Base-by-base conservation (phyloP, 140 eudicot species). In the Ambrosia hybrid region DNA sequence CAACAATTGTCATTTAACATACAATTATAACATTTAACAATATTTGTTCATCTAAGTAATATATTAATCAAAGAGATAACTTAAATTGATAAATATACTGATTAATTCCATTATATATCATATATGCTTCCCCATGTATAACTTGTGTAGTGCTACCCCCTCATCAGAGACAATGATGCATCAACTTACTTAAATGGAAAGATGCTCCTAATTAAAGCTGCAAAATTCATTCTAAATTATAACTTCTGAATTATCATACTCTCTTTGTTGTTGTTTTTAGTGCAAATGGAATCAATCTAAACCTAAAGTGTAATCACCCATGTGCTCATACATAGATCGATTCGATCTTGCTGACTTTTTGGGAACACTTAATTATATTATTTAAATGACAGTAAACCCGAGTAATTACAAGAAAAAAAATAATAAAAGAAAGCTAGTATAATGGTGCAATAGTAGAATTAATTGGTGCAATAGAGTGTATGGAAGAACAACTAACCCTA, bases 111-210 rank as follows among this genome's bases (percentile, higher is more conserved):
- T 7, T 41, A 21, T 21, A 21, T 21, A 41, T 7, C 3, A 21
- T 21, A 21, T 21, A 21, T 21, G 26, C 26, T 21, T 21, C 46
- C 46, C 46, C 46, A 41, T 5, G 46, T 41, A 10, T 14, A 14
- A 53, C 51, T 64, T 65, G 11, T 8, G 16, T 48, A 49, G 51
- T 43, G 73, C 70, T 72, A 78, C 82, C 73, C 68, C 82, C 82
- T 72, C 49, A 78, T 65, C 11, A 57, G 78, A 78, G 78, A 78
- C 78, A 78, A 78, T 72, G 74, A 65, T 72, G 62, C 73, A 64
- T 37, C 15, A 11, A 14, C 11, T 64, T 55, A 71, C 39, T 52
- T 41, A 62, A 62, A 51, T 30, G n/a, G 51, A 4, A 41, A 41
- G 52, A 64, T 78, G 62, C 68, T 53, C 36, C 67, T 75, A 71